Evolutionary conservation across 2,329 filamentous ascomycete species (phyloP).

Genomic region (Penicillium olsonii): DNA sequence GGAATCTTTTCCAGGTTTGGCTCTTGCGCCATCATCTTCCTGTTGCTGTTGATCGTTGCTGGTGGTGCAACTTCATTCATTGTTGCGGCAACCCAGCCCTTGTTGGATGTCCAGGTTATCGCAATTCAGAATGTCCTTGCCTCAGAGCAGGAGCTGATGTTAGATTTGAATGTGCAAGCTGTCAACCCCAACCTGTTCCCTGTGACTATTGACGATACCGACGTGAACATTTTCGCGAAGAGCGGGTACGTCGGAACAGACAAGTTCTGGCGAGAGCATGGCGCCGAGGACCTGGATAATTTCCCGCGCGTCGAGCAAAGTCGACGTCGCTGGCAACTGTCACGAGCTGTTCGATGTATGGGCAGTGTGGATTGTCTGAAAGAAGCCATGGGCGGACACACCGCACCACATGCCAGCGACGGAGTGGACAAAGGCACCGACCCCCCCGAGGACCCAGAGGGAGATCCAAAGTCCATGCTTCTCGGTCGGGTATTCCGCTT

Average conservation of each 20-base stretch:
- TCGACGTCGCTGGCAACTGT: constrained; percentile 34
- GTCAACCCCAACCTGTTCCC: constrained; percentile 92
- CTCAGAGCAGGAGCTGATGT: constrained; percentile 91
- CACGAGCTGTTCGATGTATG: constrained; percentile 30
- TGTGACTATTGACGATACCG: constrained; percentile 80
- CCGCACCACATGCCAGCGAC: constrained; percentile 22
- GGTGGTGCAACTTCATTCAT: constrained; percentile 87
- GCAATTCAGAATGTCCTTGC: constrained; percentile 88
- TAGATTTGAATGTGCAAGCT: constrained; percentile 84
- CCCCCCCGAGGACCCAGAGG: constrained; percentile 57
- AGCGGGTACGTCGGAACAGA: constrained; percentile 79
- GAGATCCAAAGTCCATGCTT: constrained; percentile 76
- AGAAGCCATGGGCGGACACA: constrained; percentile 15
- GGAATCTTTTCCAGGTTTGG: constrained; percentile 74
- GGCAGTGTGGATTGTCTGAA: constrained; percentile 21
- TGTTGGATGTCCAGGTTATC: constrained; percentile 74
- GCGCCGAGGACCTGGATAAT: constrained; percentile 23
- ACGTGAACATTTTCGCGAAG: constrained; percentile 92
- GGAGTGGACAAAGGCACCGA: constrained; percentile 61
- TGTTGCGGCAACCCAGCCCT: constrained; percentile 85
- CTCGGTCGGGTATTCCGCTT: constrained; percentile 87
- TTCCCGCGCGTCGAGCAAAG: constrained; percentile 37
- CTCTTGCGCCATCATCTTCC: constrained; percentile 80
- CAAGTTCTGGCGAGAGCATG: constrained; percentile 41
- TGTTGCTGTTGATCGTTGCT: constrained; percentile 78